A percentile compares a stretch with the other conserved stretches of the same genome.
phyloP scores from a whole-genome alignment of 2,329 filamentous ascomycete species.

The Aspergillus transmontanensis region DNA sequence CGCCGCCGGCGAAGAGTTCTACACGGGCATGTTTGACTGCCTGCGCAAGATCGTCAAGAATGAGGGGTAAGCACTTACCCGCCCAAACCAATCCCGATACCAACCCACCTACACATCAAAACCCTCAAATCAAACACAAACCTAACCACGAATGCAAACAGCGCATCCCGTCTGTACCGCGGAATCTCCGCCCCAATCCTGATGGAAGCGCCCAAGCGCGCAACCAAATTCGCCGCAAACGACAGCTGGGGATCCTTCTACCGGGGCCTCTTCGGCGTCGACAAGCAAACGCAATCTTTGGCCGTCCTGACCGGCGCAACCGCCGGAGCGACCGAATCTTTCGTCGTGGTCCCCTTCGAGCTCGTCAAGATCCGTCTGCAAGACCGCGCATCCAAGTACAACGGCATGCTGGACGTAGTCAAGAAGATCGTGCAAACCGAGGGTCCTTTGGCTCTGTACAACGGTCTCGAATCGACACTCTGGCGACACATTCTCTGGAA shows the following conservation, averaged over 20 bases:
- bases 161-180: conserved; percentile 87
- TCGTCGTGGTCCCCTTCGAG: conserved; percentile 97
- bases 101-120: neutral
- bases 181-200: conserved; percentile 94
- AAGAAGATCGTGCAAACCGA: conserved; percentile 75
- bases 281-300: conserved; percentile 88
- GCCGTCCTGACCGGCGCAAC: conserved; percentile 92
- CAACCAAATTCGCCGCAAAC: conserved; percentile 98
- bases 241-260: conserved; percentile 98
- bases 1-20: conserved; percentile 72
- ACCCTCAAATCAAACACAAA: neutral
- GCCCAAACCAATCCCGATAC: neutral
- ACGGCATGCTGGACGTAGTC: conserved; percentile 56
- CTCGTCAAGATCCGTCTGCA: conserved; percentile 98
- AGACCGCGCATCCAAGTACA: conserved; percentile 83
- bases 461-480: conserved; percentile 92
- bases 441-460: conserved; percentile 86
- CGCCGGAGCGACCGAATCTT: conserved; percentile 91
- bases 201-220: conserved; percentile 96
- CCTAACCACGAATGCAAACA: conserved; percentile 37
- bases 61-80: conserved; percentile 70
- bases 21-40: conserved; percentile 98
- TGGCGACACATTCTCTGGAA: conserved; percentile 97
- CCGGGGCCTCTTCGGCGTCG: conserved; percentile 78
- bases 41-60: conserved; percentile 95